Evolutionary conservation across 345 rosid species (phyloP), one percentile per base, ranked within the genome.

Genomic region (Moricandia arvensis): DNA sequence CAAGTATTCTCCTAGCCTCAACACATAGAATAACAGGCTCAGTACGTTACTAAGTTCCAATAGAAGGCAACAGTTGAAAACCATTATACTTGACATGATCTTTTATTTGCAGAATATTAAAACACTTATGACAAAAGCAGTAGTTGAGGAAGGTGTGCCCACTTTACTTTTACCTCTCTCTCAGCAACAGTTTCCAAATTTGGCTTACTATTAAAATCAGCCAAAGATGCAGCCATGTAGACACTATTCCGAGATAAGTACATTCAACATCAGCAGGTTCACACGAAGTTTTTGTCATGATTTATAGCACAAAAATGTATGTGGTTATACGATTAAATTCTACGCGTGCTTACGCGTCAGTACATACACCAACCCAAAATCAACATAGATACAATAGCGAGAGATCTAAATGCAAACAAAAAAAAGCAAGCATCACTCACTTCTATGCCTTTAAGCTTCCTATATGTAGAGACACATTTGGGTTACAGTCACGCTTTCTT

Each of bases 161-260:
- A 55, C 47, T 35, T 53, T 51, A 37, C 58, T 38, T 69, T 76
- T 26, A n/a, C 60, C n/a, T n/a, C n/a, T 75, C 69, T 68, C 68
- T 2, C 8, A 27, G 68, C 77, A 65, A 78, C 45, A 78, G 69
- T 71, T 49, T 76, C 65, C 26, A 63, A 34, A 18, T 55, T 76
- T 70, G 75, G 80, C 80, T 76, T 70, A 70, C 71, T 70, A 70
- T 54, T 41, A 70, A 59, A 76, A 45, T 43, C 51, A 60, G 58
- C 68, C 76, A 77, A 66, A 17, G 62, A 66, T 55, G 63, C 63
- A 77, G 7, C 57, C 70, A 59, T 26, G 45, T 9, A 38, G 45
- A 13, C 45, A 38, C 12, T 26, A 47, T 59, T 45, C 47, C n/a
- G 26, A 49, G 76, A 71, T 35, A 71, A 59, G 18, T 59, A 65